Base-by-base conservation (phyloP, 2,329 filamentous ascomycete species). In the Tolypocladium ophioglossoides region DNA sequence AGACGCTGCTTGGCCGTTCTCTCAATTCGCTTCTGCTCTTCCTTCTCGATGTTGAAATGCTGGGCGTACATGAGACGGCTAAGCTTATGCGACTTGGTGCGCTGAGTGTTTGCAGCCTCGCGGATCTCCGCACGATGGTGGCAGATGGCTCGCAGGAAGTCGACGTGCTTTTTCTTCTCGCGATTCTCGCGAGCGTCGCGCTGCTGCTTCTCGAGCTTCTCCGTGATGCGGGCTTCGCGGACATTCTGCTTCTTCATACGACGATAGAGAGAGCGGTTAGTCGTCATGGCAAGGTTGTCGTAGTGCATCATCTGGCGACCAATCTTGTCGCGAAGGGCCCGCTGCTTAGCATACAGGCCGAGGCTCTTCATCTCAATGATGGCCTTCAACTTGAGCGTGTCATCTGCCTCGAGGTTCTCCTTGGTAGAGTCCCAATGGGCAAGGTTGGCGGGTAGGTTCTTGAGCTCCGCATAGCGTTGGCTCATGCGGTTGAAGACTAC, bases 161-260 rank as follows among this genome's bases (percentile, higher is more conserved):
- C 92, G 57, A 80, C 83, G 66, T 97, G 92, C 74, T 95, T 96
- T 83, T 95, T 94, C 84, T 95, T 96, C 74, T 99, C 94, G 58
- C 95, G 89, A 61, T 88, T 89, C 74, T 97, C 92, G 55, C 94
- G 88, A 44, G 91, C 92, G 70, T 97, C 92, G 55, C 94, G 89
- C 69, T 99, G 94, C 70, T 99, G 91, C 75, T 97, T 97, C 81
- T 99, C 94, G 2, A 99, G 83, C 72, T 96, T 99, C 80, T 99
- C 94, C 0, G 94, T 99, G 61, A 99, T 95, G 55, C 92, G 87
- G 54, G 94, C 94, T 73, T 99, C 94, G 38, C 92, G 86, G 51
- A 97, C 80, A 51, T 87, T 95, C 71, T 96, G 92, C 76, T 96
- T 97, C 85, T 99, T 99, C 77, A 94, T 87, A 51, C 94, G 86